These are phyloP conservation scores for Garcileccinum viscosum DNA, from an alignment of 1,284 basidiomycete genomes.

Conservation along the genomic window DNA sequence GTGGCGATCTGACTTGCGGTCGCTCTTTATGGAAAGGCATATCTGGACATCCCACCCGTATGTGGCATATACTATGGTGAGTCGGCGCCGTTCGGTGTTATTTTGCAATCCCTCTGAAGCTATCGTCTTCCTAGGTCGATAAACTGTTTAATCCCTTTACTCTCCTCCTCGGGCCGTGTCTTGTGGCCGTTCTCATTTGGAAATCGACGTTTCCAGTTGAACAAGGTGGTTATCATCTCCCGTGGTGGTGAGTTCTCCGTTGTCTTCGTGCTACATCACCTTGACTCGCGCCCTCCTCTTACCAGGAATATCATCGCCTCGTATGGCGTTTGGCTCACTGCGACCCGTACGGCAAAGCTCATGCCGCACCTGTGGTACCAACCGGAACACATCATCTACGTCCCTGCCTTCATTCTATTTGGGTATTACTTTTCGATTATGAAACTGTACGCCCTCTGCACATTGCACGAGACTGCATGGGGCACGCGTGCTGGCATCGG, in stretches of 20 bases:
- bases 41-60: slow-evolving; percentile 91
- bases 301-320: slow-evolving; percentile 78
- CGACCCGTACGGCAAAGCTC: slow-evolving; percentile 86
- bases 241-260: slow-evolving; percentile 75
- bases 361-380: slow-evolving; percentile 87
- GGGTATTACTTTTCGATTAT: slow-evolving; percentile 89
- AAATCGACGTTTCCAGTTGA: slow-evolving; percentile 76
- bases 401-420: slow-evolving; percentile 90
- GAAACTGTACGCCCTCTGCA: slow-evolving; percentile 77
- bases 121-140: slow-evolving; percentile 63
- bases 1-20: slow-evolving; percentile 88
- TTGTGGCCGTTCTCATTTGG: slow-evolving; percentile 78
- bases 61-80: slow-evolving; percentile 88
- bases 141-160: slow-evolving; percentile 92
- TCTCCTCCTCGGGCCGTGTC: slow-evolving; percentile 79
- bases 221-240: slow-evolving; percentile 85
- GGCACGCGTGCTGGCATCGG: slow-evolving; percentile 4
- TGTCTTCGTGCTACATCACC: slow-evolving; percentile 5
- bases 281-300: slow-evolving; percentile 7
- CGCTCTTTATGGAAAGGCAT: slow-evolving; percentile 85
- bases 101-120: slow-evolving; percentile 11
- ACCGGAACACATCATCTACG: slow-evolving; percentile 85
- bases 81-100: slow-evolving; percentile 11
- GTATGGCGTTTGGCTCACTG: slow-evolving; percentile 81
- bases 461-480: slow-evolving; percentile 1